Evolutionary conservation across 1,284 basidiomycete species (phyloP), one percentile per base, ranked within the genome.

Genomic region (Afroboletus lepidellus): DNA sequence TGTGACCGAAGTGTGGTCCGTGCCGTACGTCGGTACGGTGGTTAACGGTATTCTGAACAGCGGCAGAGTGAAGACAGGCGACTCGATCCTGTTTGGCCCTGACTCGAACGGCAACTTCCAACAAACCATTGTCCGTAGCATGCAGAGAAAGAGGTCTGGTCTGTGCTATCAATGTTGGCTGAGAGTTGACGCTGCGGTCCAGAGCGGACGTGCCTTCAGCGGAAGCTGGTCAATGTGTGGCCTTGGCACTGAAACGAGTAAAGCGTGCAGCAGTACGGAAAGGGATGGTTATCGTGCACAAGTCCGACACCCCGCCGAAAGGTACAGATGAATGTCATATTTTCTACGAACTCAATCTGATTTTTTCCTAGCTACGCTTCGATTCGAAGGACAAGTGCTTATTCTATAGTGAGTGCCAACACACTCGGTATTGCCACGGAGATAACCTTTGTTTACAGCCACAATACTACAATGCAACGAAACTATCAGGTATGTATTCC

Each of bases 171-270:
- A 2, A 38, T 41, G 41, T 13, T 48, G 6, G 13, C 9, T 50
- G 38, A 30, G 25, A 18, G n/a, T 1, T 46, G 60, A 51, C 55
- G 46, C 4, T 20, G 34, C 43, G 23, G 32, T 25, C 53, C 43
- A 89, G 92, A 36, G 93, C 92, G 25, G 79, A 87, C 47, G 94
- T 99, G 8, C 79, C 80, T 24, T 80, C 79, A 11, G 96, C 92
- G 0, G 92, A 94, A 60, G 97, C 96, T 0, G 96, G 96, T 1
- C 96, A 99, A 72, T 93, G 90, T 51, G 94, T 98, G 9, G 92
- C 92, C 23, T 79, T 98, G 51, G 97, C 95, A 5, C 74, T 99
- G 24, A 99, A 99, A 76, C 81, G 93, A 46, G 86, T 97, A 55
- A 81, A 90, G 46, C 76, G 92, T 48, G 80, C 84, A 8, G 84